Conservation (phyloP, 2,329 filamentous ascomycete genomes). For the Ascocoryne sarcoides region DNA sequence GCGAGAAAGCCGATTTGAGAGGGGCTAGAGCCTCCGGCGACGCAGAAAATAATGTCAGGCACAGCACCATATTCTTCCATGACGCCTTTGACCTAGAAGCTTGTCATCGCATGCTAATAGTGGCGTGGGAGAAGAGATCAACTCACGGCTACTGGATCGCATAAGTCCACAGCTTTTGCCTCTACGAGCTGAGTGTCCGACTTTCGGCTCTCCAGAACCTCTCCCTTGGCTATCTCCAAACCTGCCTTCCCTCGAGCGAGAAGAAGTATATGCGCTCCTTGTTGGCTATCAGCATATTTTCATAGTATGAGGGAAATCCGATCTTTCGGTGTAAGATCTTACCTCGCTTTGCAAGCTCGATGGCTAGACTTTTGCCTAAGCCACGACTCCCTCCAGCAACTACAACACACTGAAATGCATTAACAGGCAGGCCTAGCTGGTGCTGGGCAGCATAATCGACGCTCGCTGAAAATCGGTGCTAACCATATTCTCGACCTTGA, state of each 20-base stretch:
- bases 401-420: conserved; percentile 1
- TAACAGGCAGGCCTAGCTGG: no score
- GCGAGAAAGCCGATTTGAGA: conserved; percentile 9
- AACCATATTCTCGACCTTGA: no score
- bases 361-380: conserved; percentile 4
- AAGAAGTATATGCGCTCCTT: conserved; percentile 7
- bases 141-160: conserved; percentile 2
- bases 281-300: background rate
- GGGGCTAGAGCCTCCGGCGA: conserved; percentile 9
- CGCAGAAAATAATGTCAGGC: conserved; percentile 7
- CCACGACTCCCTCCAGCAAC: conserved; percentile 6
- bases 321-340: no score
- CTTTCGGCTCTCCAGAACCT: conserved; percentile 1
- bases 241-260: conserved; percentile 3
- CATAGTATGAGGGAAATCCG: no score
- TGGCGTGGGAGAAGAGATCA: background rate
- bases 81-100: background rate
- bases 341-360: conserved; percentile 6
- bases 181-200: conserved; percentile 5
- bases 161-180: conserved; percentile 2
- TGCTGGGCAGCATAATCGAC: no score
- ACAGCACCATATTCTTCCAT: background rate
- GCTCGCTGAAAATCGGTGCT: no score
- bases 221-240: conserved; percentile 4
- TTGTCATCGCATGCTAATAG: background rate